These are phyloP conservation scores for Diaporthe sp. DNA, from an alignment of 2,329 filamentous ascomycete species.

Conservation along the genomic window DNA sequence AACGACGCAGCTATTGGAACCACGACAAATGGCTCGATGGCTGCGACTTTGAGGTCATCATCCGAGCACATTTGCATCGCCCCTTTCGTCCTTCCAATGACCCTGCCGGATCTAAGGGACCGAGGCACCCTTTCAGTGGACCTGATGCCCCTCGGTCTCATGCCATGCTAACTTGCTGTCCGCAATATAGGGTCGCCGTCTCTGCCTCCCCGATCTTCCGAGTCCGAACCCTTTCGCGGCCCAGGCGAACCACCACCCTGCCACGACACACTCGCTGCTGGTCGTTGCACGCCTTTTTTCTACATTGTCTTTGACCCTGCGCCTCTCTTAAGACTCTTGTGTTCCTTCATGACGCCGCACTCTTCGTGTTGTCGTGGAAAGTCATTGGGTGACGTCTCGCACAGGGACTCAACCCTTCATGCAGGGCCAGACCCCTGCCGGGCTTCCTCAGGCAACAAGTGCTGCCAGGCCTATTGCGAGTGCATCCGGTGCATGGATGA, in stretches of 20 bases:
- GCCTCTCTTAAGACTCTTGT: not conserved
- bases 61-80: not conserved
- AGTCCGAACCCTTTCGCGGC: not conserved
- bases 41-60: not conserved
- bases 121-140: not conserved
- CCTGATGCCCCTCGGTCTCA: not conserved
- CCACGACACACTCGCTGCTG: not conserved
- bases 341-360: not conserved
- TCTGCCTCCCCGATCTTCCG: too few species aligned
- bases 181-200: not conserved
- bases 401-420: not conserved
- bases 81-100: not conserved
- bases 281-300: constrained; percentile 7
- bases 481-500: not conserved
- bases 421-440: not conserved
- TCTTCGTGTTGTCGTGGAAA: not conserved
- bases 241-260: not conserved
- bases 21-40: not conserved
- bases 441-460: not conserved
- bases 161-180: not conserved
- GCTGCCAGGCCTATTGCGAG: not conserved
- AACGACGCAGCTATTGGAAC: not conserved
- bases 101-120: not conserved
- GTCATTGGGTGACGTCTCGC: not conserved
- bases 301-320: constrained; percentile 13